Evolutionary conservation across 768 basidiomycete genomes (phyloP).

Genomic region (Tricholoma furcatifolium): DNA sequence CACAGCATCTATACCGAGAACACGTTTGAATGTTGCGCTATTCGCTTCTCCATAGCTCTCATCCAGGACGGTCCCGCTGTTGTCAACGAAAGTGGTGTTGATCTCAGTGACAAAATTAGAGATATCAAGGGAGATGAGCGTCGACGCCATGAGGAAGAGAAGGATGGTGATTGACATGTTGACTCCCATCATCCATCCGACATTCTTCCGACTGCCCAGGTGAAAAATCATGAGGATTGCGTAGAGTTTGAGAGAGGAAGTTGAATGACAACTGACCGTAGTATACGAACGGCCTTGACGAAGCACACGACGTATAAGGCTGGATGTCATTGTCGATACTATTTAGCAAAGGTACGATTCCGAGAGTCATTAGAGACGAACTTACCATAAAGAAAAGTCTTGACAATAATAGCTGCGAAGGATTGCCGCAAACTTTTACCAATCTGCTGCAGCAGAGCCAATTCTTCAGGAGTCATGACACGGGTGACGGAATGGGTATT

Average conservation of each 20-base stretch:
- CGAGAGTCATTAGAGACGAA: no score
- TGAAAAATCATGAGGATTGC: background rate
- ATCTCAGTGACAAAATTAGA: slow-evolving; percentile 5
- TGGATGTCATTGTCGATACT: background rate
- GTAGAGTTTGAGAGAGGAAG: no score
- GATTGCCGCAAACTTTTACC: slow-evolving; percentile 3
- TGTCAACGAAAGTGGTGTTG: slow-evolving; percentile 6
- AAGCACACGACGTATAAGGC: slow-evolving; percentile 4
- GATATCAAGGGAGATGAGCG: slow-evolving; percentile 6
- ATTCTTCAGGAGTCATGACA: slow-evolving; percentile 9
- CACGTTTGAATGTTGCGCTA: slow-evolving; percentile 3
- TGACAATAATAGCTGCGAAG: slow-evolving; percentile 9
- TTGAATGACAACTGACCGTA: background rate
- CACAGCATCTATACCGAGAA: slow-evolving; percentile 5
- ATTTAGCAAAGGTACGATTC: no score
- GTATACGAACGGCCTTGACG: slow-evolving; percentile 3
- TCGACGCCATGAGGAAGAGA: slow-evolving; percentile 3
- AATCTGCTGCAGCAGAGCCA: background rate
- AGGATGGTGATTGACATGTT: slow-evolving; percentile 8
- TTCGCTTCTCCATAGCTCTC: slow-evolving; percentile 1
- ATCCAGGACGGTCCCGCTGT: background rate
- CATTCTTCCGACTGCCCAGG: background rate
- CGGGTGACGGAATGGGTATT: background rate
- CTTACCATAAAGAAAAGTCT: slow-evolving; percentile 11
- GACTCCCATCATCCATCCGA: slow-evolving; percentile 3